These are phyloP conservation scores for Beauveria asiatica DNA, from an alignment of 2,329 filamentous ascomycete species.

Conservation along the genomic window DNA sequence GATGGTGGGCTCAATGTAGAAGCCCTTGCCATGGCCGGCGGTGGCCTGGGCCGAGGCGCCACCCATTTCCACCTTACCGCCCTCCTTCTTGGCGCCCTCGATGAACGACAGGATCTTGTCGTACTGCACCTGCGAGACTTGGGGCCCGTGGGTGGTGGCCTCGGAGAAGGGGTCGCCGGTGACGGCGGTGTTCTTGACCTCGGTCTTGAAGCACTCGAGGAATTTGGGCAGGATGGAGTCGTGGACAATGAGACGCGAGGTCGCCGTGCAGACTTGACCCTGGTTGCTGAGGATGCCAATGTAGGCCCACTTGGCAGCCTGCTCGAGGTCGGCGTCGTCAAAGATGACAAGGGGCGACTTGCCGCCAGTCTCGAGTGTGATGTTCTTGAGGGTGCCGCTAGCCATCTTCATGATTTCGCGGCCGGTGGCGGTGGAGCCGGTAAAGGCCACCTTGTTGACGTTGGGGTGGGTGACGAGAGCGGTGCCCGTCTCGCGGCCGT, in stretches of 20 bases:
- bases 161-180: conserved; percentile 64
- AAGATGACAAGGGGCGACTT: conserved; percentile 59
- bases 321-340: conserved; percentile 55
- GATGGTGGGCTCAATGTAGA: conserved; percentile 38
- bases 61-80: conserved; percentile 57
- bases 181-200: conserved; percentile 49
- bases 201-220: conserved; percentile 50
- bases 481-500: conserved; percentile 58
- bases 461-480: conserved; percentile 59
- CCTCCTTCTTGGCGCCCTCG: conserved; percentile 59
- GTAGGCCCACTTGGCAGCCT: conserved; percentile 54
- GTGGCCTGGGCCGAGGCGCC: conserved; percentile 40
- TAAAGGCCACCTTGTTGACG: conserved; percentile 73
- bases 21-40: conserved; percentile 32
- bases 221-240: conserved; percentile 55
- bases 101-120: conserved; percentile 64
- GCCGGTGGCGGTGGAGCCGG: conserved; percentile 64
- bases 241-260: conserved; percentile 56
- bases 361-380: conserved; percentile 59
- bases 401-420: conserved; percentile 70
- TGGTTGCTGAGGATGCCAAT: conserved; percentile 49
- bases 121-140: conserved; percentile 62
- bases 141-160: conserved; percentile 65
- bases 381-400: conserved; percentile 55
- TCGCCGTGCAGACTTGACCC: conserved; percentile 59